phyloP scores from a whole-genome alignment of 768 basidiomycete genomes.

The Inosperma sp. region DNA sequence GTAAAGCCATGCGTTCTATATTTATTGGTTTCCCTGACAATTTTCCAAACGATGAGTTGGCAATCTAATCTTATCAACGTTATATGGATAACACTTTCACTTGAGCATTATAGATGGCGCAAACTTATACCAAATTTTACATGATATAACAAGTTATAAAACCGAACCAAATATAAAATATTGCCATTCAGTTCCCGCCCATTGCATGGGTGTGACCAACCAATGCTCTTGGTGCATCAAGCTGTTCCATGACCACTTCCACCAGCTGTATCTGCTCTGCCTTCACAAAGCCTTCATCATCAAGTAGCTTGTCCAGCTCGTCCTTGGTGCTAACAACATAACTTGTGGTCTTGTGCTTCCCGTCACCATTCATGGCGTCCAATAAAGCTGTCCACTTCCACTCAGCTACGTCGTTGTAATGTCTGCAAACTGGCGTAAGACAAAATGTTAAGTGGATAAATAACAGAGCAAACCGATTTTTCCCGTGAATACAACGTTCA shows the following conservation, averaged over 20 bases:
- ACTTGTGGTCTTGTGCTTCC: constrained; percentile 43
- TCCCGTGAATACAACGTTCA: constrained; percentile 73
- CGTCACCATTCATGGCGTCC: constrained; percentile 47
- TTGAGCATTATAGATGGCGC: too few species aligned
- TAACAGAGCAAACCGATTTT: constrained; percentile 39
- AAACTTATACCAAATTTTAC: too few species aligned
- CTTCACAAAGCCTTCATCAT: constrained; percentile 53
- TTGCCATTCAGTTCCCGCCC: constrained; percentile 17
- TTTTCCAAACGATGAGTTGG: constrained; percentile 7
- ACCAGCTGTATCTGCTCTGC: constrained; percentile 73
- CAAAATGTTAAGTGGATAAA: not conserved
- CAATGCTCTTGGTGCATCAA: constrained; percentile 68
- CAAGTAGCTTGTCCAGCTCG: constrained; percentile 66
- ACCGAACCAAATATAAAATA: not conserved
- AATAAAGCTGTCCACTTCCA: constrained; percentile 74
- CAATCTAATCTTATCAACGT: constrained; percentile 35
- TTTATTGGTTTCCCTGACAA: too few species aligned
- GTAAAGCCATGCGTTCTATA: too few species aligned
- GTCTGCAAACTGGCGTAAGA: constrained; percentile 33
- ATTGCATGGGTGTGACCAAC: constrained; percentile 52
- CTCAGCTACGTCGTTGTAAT: constrained; percentile 82
- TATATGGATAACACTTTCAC: too few species aligned
- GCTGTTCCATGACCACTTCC: constrained; percentile 70
- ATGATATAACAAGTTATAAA: too few species aligned
- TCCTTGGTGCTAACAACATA: constrained; percentile 63